Base-by-base conservation (phyloP, 2,329 filamentous ascomycete species). In the Fusarium nygamai region DNA sequence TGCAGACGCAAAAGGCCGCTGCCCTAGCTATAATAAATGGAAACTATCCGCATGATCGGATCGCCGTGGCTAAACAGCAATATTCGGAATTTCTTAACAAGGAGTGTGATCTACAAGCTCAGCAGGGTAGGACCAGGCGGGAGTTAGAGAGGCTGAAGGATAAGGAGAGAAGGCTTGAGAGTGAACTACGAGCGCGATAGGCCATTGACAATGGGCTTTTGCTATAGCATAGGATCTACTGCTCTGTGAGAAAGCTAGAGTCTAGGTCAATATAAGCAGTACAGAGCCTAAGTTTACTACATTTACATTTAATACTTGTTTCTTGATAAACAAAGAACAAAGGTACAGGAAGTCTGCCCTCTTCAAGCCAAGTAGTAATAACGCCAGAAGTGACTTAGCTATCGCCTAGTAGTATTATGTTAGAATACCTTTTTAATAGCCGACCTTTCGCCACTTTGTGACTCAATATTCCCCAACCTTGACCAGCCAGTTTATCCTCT, bases 211-310 rank as follows among this genome's bases (percentile, higher is more conserved):
- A 8, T 27, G n/a, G 27, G 46, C 13, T 12, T 31, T 48, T 22
- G 6, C 27, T 29, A 29, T 29, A 6, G 46, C 4, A 29, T 12
- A 29, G 13, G 20, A 9, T 16, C 0, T 22, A 11, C 24, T 47
- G 3, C 27, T 16, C 13, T 13, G 0, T 6, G 4, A 20, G 8
- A 16, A 29, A 6, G 13, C 16, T 19, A 9, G 5, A 5, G 17
- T 8, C 13, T 4, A 10, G 2, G 5, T 14, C 1, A 4, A 5
- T 10, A 29, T 27, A 17, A 10, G 12, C 19, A 27, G 19, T 0
- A 22, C 1, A 22, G 27, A 22, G 13, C 3, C 7, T 3, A 8
- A 12, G 3, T 11, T 16, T 29, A 22, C 6, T 11, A 8, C 2
- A 16, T 11, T 16, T 5, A 8, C 5, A 29, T 44, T 5, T 14